phyloP scores from a whole-genome alignment of 768 basidiomycete genomes.

The Neoboletus brunneissimus region DNA sequence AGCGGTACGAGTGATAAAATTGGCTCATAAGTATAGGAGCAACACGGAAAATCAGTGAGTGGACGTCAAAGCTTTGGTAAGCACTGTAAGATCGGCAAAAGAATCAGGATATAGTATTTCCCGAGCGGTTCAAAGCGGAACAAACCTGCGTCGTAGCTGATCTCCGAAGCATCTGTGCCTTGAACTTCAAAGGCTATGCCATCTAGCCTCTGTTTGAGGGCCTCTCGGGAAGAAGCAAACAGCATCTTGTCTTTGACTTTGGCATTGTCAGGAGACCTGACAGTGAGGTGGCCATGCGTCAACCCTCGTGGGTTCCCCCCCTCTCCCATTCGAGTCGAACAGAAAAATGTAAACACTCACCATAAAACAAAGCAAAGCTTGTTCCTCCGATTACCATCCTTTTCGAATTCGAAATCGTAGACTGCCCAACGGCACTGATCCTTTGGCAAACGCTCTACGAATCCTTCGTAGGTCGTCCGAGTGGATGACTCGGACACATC shows the following conservation, averaged over 20 bases:
- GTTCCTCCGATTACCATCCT: constrained; percentile 64
- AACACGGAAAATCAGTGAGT: constrained; percentile 12
- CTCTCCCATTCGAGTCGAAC: not conserved
- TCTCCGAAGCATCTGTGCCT: constrained; percentile 74
- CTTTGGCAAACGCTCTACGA: constrained; percentile 71
- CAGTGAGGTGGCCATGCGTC: not conserved
- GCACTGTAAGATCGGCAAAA: constrained; percentile 11
- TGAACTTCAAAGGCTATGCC: constrained; percentile 84
- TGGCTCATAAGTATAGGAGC: not conserved
- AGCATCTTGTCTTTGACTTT: constrained; percentile 93
- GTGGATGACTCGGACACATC: constrained; percentile 16
- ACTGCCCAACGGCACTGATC: constrained; percentile 83
- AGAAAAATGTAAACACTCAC: constrained; percentile 40
- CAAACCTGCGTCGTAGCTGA: constrained; percentile 69
- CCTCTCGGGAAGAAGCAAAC: constrained; percentile 83
- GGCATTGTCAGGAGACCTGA: constrained; percentile 83
- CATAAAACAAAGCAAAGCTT: constrained; percentile 85
- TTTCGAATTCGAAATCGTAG: constrained; percentile 86
- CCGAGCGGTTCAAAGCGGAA: not conserved
- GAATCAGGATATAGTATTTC: not conserved
- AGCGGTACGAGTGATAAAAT: not conserved
- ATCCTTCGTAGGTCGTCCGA: constrained; percentile 59
- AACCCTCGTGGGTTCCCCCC: not conserved
- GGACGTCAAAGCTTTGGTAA: constrained; percentile 15
- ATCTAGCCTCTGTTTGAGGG: constrained; percentile 65